Evolutionary conservation across 1,284 basidiomycete genomes (phyloP).

Genomic region (Cronartium quercuum): DNA sequence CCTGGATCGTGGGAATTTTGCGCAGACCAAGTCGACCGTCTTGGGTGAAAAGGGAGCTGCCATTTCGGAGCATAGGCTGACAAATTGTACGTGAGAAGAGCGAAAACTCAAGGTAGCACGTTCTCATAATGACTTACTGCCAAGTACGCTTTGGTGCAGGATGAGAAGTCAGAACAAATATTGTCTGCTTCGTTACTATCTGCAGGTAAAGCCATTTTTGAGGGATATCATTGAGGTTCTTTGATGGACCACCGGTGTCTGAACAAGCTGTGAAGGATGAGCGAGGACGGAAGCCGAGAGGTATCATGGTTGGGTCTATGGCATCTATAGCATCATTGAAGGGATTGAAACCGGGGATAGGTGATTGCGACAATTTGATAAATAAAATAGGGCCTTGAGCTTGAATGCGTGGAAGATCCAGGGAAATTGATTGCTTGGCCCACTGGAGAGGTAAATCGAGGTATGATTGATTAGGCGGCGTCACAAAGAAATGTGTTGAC

Average conservation of each 20-base stretch:
- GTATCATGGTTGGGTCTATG: constrained; percentile 1
- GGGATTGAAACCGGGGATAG: constrained; percentile 14
- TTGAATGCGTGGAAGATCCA: constrained; percentile 24
- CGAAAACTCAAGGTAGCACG: not conserved
- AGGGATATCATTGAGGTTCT: not conserved
- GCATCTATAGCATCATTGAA: constrained; percentile 4
- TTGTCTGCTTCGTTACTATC: constrained; percentile 27
- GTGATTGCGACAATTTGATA: constrained; percentile 23
- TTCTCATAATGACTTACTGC: constrained; percentile 14
- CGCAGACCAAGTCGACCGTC: constrained; percentile 8
- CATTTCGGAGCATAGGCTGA: constrained; percentile 27
- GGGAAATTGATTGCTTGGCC: constrained; percentile 21
- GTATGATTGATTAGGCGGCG: constrained; percentile 10
- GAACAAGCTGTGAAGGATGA: constrained; percentile 1
- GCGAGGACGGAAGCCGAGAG: constrained; percentile 7
- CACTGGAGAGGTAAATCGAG: constrained; percentile 31
- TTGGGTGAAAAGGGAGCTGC: constrained; percentile 27
- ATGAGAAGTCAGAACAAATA: constrained; percentile 24
- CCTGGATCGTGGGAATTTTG: constrained; percentile 18
- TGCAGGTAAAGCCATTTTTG: constrained; percentile 3
- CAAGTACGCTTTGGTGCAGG: constrained; percentile 21
- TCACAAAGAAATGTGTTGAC: not conserved
- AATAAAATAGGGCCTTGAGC: constrained; percentile 31
- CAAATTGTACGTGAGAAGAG: not conserved
- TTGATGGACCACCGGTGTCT: not conserved